Conservation (phyloP, 2,329 filamentous ascomycete genomes). For the Monosporascus sp. region DNA sequence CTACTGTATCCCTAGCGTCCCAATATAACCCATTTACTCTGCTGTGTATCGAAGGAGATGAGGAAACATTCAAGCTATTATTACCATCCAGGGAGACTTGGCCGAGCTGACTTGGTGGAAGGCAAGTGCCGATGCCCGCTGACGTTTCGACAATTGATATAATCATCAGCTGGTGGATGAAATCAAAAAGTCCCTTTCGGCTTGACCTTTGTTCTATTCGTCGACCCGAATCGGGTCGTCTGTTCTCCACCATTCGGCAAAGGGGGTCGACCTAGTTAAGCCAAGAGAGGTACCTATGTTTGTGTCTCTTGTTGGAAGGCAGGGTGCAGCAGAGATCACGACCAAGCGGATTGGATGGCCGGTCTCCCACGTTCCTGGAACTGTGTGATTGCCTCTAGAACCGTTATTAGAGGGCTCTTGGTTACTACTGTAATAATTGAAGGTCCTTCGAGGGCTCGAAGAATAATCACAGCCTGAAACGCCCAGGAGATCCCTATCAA, state of each 20-base stretch:
- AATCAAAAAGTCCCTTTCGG: neutral
- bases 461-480: neutral
- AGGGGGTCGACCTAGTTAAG: neutral
- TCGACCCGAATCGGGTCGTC: neutral
- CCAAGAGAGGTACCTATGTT: neutral
- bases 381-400: neutral
- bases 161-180: neutral
- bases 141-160: neutral
- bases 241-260: neutral
- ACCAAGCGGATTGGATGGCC: neutral
- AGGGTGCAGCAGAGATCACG: neutral
- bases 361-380: neutral
- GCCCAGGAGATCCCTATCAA: neutral
- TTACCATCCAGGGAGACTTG: neutral
- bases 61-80: neutral
- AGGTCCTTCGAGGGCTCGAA: neutral
- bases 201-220: neutral
- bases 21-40: neutral
- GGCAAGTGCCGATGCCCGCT: neutral
- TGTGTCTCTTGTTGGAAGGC: neutral
- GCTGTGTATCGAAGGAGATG: neutral
- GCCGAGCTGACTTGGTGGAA: neutral
- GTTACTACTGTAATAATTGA: neutral
- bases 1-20: constrained; percentile 5
- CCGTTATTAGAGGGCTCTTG: neutral